Conservation (phyloP, 768 basidiomycete species). For the Phaffia australis region DNA sequence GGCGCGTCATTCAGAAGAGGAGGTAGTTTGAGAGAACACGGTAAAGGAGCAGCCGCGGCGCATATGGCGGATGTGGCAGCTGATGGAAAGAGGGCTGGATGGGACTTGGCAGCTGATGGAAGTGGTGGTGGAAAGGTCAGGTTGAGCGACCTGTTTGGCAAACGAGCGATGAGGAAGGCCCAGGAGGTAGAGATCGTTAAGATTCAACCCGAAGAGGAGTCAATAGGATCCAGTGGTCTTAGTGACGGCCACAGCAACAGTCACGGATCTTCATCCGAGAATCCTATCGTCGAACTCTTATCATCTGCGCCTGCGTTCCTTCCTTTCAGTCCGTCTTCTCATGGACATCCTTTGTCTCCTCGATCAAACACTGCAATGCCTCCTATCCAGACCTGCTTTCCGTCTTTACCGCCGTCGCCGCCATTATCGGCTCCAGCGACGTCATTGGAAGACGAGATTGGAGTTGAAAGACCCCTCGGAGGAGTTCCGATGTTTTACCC, state of each 20-base stretch:
- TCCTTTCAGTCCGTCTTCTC: background rate
- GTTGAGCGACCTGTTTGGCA: background rate
- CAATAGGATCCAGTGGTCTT: background rate
- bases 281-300: too few relatives aligned
- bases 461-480: background rate
- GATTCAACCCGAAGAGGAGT: slow-evolving; percentile 8
- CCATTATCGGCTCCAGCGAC: slow-evolving; percentile 29
- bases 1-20: background rate
- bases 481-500: slow-evolving; percentile 21
- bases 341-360: background rate
- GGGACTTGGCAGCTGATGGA: slow-evolving; percentile 3
- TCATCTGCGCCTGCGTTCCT: background rate
- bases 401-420: slow-evolving; percentile 11
- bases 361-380: background rate
- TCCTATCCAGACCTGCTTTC: background rate
- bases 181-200: background rate
- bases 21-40: slow-evolving; percentile 22
- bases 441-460: slow-evolving; percentile 29
- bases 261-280: too few relatives aligned
- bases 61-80: slow-evolving; percentile 17
- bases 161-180: background rate
- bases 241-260: too few relatives aligned
- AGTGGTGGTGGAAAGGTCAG: slow-evolving; percentile 15
- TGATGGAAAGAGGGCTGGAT: slow-evolving; percentile 24
- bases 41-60: background rate